These are phyloP conservation scores for Chaetoceros muelleri DNA, from an alignment of 108 stramenopile species.

Conservation along the genomic window DNA sequence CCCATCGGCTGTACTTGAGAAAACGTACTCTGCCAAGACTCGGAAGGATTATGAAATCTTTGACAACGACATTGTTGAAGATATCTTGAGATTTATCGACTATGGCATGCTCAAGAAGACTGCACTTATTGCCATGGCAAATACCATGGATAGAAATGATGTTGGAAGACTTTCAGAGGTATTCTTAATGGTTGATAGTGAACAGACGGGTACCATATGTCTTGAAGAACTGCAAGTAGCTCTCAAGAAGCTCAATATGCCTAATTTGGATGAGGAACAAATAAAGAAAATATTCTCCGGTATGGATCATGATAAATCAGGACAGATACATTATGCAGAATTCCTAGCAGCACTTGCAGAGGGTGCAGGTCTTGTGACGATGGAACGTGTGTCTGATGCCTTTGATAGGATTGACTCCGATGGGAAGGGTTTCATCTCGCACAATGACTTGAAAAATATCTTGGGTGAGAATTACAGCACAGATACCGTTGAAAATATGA, in stretches of 20 bases:
- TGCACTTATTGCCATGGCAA: constrained; percentile 42
- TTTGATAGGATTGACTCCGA: constrained; percentile 68
- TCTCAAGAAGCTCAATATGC: constrained; percentile 18
- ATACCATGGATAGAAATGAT: constrained; percentile 45
- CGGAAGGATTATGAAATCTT: constrained; percentile 12
- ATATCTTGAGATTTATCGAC: constrained; percentile 22
- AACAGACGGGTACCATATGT: constrained; percentile 48
- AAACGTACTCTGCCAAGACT: constrained; percentile 6
- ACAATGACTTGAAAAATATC: constrained; percentile 40
- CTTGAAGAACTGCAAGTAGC: constrained; percentile 36
- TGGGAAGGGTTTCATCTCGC: constrained; percentile 52
- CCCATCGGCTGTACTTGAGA: constrained; percentile 1
- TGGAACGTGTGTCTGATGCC: constrained; percentile 58
- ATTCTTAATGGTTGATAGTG: constrained; percentile 43
- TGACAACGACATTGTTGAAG: constrained; percentile 13
- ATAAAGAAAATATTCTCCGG: constrained; percentile 43
- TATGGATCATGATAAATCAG: constrained; percentile 54
- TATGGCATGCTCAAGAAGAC: constrained; percentile 45
- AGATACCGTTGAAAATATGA: constrained; percentile 48
- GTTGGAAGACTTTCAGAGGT: constrained; percentile 35
- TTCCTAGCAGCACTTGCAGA: constrained; percentile 66
- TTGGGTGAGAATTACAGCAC: constrained; percentile 53
- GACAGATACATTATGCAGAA: constrained; percentile 58
- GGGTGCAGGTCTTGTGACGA: constrained; percentile 43
- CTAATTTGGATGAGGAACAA: constrained; percentile 31